A percentile compares a stretch with the other conserved stretches of the same genome.
Conservation (phyloP, 1,284 basidiomycete genomes). For the Apiotrichum gracile region DNA sequence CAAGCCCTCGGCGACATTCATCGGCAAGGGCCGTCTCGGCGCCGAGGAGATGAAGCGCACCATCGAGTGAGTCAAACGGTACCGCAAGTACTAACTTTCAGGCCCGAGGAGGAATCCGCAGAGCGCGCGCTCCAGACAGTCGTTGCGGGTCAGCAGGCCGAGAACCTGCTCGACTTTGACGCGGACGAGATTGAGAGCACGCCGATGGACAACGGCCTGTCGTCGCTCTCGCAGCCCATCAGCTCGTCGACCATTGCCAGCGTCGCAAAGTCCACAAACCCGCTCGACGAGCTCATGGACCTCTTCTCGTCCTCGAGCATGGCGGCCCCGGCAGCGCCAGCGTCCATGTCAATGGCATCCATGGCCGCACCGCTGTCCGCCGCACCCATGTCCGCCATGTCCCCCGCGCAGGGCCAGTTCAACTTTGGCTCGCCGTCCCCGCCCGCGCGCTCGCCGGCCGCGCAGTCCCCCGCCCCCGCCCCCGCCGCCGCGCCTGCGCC, state of each 20-base stretch:
- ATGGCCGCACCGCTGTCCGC: background rate
- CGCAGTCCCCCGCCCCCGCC: too few species aligned
- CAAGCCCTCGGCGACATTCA: constrained; percentile 87
- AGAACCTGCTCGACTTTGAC: constrained; percentile 92
- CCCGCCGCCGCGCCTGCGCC: background rate
- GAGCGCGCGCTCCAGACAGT: constrained; percentile 86
- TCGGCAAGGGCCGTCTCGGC: constrained; percentile 75
- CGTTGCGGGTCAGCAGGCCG: constrained; percentile 80
- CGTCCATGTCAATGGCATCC: background rate
- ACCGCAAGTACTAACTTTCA: constrained; percentile 29
- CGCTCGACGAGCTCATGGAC: constrained; percentile 82
- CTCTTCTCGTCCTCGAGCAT: constrained; percentile 63
- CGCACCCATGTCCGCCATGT: too few species aligned
- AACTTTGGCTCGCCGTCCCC: background rate
- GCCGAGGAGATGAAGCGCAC: constrained; percentile 72
- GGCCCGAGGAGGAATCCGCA: constrained; percentile 57
- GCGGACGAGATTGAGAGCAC: constrained; percentile 55
- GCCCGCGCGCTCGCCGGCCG: background rate
- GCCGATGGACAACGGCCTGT: constrained; percentile 39
- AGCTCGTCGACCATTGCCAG: constrained; percentile 30
- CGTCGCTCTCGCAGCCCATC: constrained; percentile 12
- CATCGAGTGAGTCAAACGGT: constrained; percentile 53
- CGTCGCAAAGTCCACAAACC: constrained; percentile 56
- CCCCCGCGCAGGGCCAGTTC: too few species aligned
- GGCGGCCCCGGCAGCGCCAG: constrained; percentile 24